Evolutionary conservation across 2,329 filamentous ascomycete species (phyloP).

Genomic region (Botrytis sinoallii): DNA sequence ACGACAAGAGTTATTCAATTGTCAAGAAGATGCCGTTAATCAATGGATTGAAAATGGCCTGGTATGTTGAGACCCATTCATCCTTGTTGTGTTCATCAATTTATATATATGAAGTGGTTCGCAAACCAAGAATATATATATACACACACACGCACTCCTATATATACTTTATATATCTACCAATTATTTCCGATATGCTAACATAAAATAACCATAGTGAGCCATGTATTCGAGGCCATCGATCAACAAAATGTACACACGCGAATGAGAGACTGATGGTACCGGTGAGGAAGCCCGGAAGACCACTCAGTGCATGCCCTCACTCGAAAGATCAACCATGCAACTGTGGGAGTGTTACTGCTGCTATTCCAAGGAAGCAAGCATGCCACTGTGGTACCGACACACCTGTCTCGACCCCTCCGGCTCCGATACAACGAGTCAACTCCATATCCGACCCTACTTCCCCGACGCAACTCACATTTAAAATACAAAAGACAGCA

Average conservation of each 20-base stretch:
- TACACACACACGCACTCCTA: not conserved
- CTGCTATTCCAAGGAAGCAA: constrained; percentile 58
- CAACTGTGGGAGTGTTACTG: constrained; percentile 62
- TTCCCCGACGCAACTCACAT: constrained; percentile 33
- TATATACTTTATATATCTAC: not conserved
- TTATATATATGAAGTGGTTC: not conserved
- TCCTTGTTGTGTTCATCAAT: constrained; percentile 1
- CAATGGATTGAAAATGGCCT: constrained; percentile 70
- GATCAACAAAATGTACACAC: constrained; percentile 72
- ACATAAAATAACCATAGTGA: constrained; percentile 46
- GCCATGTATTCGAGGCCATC: constrained; percentile 73
- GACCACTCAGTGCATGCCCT: constrained; percentile 67
- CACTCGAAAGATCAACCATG: constrained; percentile 52
- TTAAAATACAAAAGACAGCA: constrained; percentile 33
- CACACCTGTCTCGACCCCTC: constrained; percentile 26
- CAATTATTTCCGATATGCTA: constrained; percentile 20
- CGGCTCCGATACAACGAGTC: constrained; percentile 24
- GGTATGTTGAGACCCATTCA: constrained; percentile 49
- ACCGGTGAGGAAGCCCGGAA: constrained; percentile 68
- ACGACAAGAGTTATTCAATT: not conserved
- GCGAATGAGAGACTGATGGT: constrained; percentile 64
- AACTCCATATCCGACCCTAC: constrained; percentile 43
- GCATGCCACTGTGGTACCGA: constrained; percentile 51
- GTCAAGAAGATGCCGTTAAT: constrained; percentile 59
- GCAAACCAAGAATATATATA: not conserved